Conservation (phyloP, 176 grass and related monocot species). For the Triticum urartu region DNA sequence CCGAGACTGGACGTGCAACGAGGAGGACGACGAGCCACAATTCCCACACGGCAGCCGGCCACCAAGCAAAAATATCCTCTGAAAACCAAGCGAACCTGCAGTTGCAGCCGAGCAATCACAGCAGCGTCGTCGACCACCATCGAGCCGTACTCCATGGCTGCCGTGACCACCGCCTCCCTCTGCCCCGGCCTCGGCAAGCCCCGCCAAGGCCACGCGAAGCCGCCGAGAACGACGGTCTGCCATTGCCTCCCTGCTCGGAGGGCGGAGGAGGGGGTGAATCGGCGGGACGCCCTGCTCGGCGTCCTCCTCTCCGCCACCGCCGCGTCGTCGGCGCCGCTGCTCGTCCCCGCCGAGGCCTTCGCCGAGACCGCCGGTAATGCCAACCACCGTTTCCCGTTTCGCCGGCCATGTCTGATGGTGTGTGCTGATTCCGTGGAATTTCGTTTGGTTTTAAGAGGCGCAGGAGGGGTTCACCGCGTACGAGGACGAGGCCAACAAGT, state of each 20-base stretch:
- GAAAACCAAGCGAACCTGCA: neutral
- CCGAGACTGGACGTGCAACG: neutral
- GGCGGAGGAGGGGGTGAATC: constrained; percentile 21
- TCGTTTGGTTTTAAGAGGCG: constrained; percentile 24
- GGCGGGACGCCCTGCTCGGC: constrained; percentile 62
- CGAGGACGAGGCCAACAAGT: constrained; percentile 78
- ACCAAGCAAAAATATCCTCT: constrained; percentile 22
- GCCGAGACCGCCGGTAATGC: constrained; percentile 40
- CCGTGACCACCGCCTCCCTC: constrained; percentile 34
- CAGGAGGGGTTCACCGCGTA: constrained; percentile 64
- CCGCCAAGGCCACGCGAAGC: neutral
- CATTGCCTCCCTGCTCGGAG: constrained; percentile 4
- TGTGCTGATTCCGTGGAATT: neutral
- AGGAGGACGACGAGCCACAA: constrained; percentile 19
- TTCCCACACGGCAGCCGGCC: neutral
- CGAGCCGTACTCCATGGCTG: constrained; percentile 27
- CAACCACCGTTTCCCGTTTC: neutral
- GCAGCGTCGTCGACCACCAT: neutral
- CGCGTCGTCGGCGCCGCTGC: constrained; percentile 24
- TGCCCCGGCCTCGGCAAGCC: constrained; percentile 1
- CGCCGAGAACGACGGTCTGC: neutral
- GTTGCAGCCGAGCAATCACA: neutral
- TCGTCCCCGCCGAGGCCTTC: constrained; percentile 30
- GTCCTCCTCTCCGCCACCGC: constrained; percentile 42
- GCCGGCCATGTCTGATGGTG: neutral